phyloP scores from a whole-genome alignment of 106 monocot genomes.

The Phalaenopsis aphrodite region DNA sequence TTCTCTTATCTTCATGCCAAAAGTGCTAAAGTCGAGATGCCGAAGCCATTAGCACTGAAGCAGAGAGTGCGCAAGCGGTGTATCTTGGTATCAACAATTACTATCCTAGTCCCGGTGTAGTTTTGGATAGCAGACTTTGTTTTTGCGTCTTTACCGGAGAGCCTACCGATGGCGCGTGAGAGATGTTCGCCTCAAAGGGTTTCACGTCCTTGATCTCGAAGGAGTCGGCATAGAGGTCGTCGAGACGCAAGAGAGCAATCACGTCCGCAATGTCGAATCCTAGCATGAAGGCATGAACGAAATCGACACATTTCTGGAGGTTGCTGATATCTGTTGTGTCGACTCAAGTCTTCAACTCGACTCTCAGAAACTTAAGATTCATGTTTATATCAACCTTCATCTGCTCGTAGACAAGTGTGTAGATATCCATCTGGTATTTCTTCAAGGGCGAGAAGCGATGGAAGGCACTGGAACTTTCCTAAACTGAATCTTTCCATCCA shows the following conservation, averaged over 20 bases:
- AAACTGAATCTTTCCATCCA: conserved; percentile 64
- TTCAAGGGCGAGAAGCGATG: conserved; percentile 74
- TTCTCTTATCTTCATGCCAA: too few species aligned
- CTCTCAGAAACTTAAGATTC: conserved; percentile 76
- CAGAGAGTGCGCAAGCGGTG: conserved; percentile 11
- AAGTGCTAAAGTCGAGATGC: too few species aligned
- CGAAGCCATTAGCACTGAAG: too few species aligned
- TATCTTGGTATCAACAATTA: conserved; percentile 82
- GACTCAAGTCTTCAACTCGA: conserved; percentile 53
- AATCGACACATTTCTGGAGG: conserved; percentile 86
- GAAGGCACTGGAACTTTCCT: conserved; percentile 60
- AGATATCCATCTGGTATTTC: conserved; percentile 77
- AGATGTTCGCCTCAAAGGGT: conserved; percentile 75
- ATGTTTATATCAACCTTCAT: conserved; percentile 94
- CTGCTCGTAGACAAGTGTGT: conserved; percentile 69
- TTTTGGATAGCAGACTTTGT: conserved; percentile 92
- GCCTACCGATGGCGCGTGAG: conserved; percentile 73
- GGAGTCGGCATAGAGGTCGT: conserved; percentile 83
- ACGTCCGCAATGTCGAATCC: conserved; percentile 75
- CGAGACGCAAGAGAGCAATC: conserved; percentile 66
- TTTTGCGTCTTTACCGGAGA: conserved; percentile 89
- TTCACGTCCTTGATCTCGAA: conserved; percentile 95
- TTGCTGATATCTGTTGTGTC: conserved; percentile 71
- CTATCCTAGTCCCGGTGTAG: conserved; percentile 74
- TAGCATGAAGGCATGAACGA: conserved; percentile 90